These are phyloP conservation scores for Aspergillus quadrilineatus DNA, from an alignment of 2,329 filamentous ascomycete species.

Conservation along the genomic window DNA sequence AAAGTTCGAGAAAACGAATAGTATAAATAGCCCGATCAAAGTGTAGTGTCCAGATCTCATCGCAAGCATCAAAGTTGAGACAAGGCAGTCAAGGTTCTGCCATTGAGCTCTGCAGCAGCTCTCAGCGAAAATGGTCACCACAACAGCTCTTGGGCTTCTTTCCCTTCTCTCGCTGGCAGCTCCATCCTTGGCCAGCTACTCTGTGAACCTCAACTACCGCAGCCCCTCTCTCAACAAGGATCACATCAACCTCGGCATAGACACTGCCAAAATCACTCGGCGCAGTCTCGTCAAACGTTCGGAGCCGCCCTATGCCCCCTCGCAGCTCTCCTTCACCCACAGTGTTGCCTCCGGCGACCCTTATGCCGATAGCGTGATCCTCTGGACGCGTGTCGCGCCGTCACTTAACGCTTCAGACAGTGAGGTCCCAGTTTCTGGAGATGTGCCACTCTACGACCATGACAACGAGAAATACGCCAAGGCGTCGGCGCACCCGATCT, in stretches of 20 bases:
- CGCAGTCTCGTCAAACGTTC: constrained; percentile 60
- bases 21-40: neutral
- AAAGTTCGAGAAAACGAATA: too few species aligned
- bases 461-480: constrained; percentile 55
- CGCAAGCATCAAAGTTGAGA: too few species aligned
- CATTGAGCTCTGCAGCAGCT: neutral
- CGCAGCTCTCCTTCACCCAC: constrained; percentile 63
- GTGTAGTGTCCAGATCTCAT: too few species aligned
- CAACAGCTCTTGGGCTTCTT: neutral
- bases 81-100: too few species aligned
- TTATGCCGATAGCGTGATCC: constrained; percentile 44
- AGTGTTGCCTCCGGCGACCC: constrained; percentile 55
- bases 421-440: constrained; percentile 58
- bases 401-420: constrained; percentile 48
- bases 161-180: constrained; percentile 17
- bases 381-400: constrained; percentile 46
- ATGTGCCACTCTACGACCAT: constrained; percentile 54
- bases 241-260: constrained; percentile 58
- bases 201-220: constrained; percentile 64
- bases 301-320: constrained; percentile 45
- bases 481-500: constrained; percentile 55
- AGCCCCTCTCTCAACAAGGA: constrained; percentile 59
- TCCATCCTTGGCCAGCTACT: constrained; percentile 26
- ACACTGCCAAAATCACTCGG: constrained; percentile 52
- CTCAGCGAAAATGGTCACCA: constrained; percentile 8